Base-by-base conservation (phyloP, 164 flowering plant genomes). In the Magnolia kwangsiensis region DNA sequence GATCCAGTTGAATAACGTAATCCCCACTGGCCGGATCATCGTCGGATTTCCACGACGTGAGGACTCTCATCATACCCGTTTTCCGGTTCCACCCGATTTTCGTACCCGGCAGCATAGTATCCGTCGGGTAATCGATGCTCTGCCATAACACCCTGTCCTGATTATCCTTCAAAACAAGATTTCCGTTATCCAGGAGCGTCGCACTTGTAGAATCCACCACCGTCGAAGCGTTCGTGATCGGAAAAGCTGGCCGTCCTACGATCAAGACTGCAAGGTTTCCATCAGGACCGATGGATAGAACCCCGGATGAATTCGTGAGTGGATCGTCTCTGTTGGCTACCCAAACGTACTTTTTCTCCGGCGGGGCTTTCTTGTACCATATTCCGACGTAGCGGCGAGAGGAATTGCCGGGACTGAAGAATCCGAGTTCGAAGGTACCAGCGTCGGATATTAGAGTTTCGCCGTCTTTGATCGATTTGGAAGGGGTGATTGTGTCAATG, bases 291-390 rank as follows among this genome's bases (percentile, higher is more conserved):
- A 88, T 71, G 24, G 72, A 80, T 24, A 88, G 23, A n/a, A 23
- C 64, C 8, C 83, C 86, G 0, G 89, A 67, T 23, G 82, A 78
- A 65, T 84, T 80, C 1, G 71, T 69, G 19, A 89, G 20, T 64
- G 94, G 91, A 67, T 11, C 65, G 79, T 84, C 84, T 78, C 91
- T 80, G 83, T 89, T 90, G 6, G 94, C 92, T 0, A 89, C 89
- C 92, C 94, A 90, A 0, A 89, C 87, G 8, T 77, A 75, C 0
- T 84, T 79, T 1, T 21, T 20, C 50, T 27, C 61, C 1, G 81
- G 63, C 1, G 82, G 63, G 9, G 82, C 73, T 10, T 81, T 74
- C 76, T 79, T 65, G 55, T 65, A 78, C 79, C 83, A 77, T 18
- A 81, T 81, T 4, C 83, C 83, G 2, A 77, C 21, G 24, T 77